Evolutionary conservation across 2,329 filamentous ascomycete species (phyloP).

Genomic region (Monilinia fructicola): DNA sequence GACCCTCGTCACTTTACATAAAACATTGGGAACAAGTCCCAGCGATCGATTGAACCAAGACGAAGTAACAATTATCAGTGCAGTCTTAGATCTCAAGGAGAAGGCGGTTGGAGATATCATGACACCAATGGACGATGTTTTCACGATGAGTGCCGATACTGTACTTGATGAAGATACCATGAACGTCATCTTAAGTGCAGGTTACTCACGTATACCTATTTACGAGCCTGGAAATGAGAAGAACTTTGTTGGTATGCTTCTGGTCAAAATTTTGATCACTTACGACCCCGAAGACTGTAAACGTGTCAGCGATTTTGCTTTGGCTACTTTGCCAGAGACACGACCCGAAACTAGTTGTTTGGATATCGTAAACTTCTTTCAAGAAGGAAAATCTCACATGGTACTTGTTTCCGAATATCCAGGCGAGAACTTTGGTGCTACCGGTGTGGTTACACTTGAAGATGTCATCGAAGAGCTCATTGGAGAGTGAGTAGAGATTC

Average conservation of each 20-base stretch:
- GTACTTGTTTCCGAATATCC: slow-evolving; percentile 88
- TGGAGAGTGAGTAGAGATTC: slow-evolving; percentile 71
- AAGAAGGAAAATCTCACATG: slow-evolving; percentile 99
- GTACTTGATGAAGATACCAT: slow-evolving; percentile 91
- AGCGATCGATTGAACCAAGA: slow-evolving; percentile 90
- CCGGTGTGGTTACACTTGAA: slow-evolving; percentile 93
- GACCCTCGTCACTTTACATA: slow-evolving; percentile 91
- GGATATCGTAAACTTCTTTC: slow-evolving; percentile 99
- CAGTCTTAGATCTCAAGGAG: slow-evolving; percentile 92
- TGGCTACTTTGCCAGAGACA: slow-evolving; percentile 93
- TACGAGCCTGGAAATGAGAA: slow-evolving; percentile 78
- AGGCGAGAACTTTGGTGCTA: slow-evolving; percentile 84
- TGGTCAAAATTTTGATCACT: slow-evolving; percentile 98
- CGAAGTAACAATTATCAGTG: slow-evolving; percentile 97
- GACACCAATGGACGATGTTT: slow-evolving; percentile 98
- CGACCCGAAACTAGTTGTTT: slow-evolving; percentile 93
- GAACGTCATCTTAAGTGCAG: slow-evolving; percentile 87
- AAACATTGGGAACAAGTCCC: slow-evolving; percentile 80
- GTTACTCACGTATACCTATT: slow-evolving; percentile 95
- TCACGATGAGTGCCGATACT: slow-evolving; percentile 93
- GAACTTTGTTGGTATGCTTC: slow-evolving; percentile 95
- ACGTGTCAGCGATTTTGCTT: slow-evolving; percentile 82
- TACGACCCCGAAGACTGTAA: slow-evolving; percentile 90
- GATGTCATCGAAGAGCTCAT: slow-evolving; percentile 99
- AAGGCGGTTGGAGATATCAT: slow-evolving; percentile 95